A percentile compares a stretch with the other conserved stretches of the same genome.
Conservation (phyloP, 208 protist genomes). For the Trypanosomatidae sp. region DNA sequence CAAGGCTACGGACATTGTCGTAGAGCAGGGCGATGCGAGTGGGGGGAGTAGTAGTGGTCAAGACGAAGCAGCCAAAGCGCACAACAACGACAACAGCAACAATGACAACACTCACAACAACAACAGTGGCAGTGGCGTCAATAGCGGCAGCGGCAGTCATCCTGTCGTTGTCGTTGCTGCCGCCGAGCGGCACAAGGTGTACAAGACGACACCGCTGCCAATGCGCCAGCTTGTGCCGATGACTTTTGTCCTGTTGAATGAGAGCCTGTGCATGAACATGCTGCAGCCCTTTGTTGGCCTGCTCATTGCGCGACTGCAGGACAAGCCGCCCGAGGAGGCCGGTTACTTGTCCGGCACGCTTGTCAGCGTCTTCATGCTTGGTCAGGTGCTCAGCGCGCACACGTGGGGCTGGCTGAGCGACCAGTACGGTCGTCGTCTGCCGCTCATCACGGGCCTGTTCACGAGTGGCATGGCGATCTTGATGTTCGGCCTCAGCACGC, state of each 20-base stretch:
- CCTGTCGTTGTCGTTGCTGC: too few relatives aligned
- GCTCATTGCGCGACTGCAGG: conserved; percentile 27
- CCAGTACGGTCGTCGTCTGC: conserved; percentile 31
- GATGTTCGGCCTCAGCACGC: conserved; percentile 42
- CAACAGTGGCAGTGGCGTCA: too few relatives aligned
- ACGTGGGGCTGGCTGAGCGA: conserved; percentile 57
- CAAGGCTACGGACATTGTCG: too few relatives aligned
- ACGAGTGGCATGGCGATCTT: conserved; percentile 51
- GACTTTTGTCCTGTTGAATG: conserved; percentile 42
- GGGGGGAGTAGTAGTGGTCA: too few relatives aligned
- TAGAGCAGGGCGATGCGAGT: too few relatives aligned
- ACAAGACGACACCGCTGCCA: conserved; percentile 36
- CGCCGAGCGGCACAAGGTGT: too few relatives aligned
- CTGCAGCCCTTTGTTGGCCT: conserved; percentile 41
- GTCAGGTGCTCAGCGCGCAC: conserved; percentile 29
- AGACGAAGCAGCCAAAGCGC: too few relatives aligned
- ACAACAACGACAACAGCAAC: too few relatives aligned
- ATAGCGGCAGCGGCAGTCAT: too few relatives aligned
- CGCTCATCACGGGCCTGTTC: conserved; percentile 39
- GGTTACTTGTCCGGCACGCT: conserved; percentile 41
- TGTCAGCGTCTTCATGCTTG: conserved; percentile 36
- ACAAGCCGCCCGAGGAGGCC: conserved; percentile 16
- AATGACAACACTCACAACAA: too few relatives aligned
- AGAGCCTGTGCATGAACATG: conserved; percentile 44
- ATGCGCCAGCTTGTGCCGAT: conserved; percentile 35